phyloP scores from a whole-genome alignment of 1,284 basidiomycete species.

The Irpex sp. region DNA sequence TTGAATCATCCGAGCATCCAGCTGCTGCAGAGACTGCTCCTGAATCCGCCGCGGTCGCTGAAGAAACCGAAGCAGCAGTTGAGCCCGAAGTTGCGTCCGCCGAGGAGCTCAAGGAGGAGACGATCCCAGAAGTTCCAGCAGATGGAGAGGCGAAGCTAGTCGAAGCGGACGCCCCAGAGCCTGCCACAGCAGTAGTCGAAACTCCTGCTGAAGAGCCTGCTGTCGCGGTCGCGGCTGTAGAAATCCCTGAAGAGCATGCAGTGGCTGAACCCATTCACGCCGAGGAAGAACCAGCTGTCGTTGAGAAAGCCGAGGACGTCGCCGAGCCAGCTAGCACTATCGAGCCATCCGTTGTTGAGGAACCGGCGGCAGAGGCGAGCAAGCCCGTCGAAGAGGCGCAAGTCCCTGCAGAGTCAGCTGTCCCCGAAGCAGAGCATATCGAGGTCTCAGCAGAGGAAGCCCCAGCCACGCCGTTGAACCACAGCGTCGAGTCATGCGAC shows the following conservation, averaged over 20 bases:
- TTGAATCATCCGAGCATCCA: neutral
- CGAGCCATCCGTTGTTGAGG: neutral
- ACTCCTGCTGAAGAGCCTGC: conserved; percentile 2
- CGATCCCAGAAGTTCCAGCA: neutral
- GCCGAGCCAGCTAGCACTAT: neutral
- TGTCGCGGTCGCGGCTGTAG: neutral
- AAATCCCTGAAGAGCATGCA: neutral
- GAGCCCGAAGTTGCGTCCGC: neutral
- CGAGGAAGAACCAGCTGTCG: neutral
- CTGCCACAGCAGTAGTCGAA: neutral
- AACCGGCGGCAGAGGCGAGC: neutral
- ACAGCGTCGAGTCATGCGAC: neutral
- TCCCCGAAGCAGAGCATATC: neutral
- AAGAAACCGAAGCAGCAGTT: neutral
- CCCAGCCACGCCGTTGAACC: neutral
- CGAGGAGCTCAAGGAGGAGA: neutral
- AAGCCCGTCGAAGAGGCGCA: neutral
- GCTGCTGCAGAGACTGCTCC: neutral
- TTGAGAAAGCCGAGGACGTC: neutral
- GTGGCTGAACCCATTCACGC: neutral
- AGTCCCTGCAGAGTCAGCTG: neutral
- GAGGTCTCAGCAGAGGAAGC: neutral
- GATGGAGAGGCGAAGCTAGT: neutral
- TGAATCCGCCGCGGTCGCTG: neutral
- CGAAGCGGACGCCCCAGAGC: conserved; percentile 1